These are phyloP conservation scores for Thermomucor indicae-seudaticae DNA, from an alignment of 371 early-diverging fungal species.

Conservation along the genomic window DNA sequence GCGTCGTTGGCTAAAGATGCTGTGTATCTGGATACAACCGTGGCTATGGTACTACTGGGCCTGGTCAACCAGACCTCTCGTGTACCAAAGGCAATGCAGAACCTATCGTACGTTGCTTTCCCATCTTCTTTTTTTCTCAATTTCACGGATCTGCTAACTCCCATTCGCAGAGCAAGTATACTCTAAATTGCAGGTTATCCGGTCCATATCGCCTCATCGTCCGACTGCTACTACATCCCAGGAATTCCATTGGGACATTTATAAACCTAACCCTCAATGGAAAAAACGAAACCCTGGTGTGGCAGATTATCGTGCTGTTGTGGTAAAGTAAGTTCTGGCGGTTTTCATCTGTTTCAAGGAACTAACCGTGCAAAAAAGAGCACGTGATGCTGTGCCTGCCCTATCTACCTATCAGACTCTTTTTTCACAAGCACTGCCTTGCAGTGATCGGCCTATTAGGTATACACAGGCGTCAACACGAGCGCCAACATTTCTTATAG, in stretches of 20 bases:
- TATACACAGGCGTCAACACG: not conserved
- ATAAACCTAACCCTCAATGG: constrained; percentile 45
- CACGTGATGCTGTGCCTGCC: not conserved
- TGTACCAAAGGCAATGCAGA: too few relatives aligned
- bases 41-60: too few relatives aligned
- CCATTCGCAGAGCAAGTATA: not conserved
- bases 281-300: constrained; percentile 47
- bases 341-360: not conserved
- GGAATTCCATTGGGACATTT: constrained; percentile 47
- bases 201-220: too few relatives aligned
- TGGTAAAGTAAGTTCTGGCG: constrained; percentile 18
- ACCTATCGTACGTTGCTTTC: not conserved
- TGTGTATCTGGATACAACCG: too few relatives aligned
- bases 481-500: constrained; percentile 20
- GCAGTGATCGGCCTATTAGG: too few relatives aligned
- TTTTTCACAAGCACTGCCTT: too few relatives aligned
- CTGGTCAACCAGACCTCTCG: too few relatives aligned
- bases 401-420: not conserved
- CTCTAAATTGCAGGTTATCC: not conserved
- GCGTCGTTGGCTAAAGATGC: too few relatives aligned
- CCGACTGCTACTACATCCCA: not conserved
- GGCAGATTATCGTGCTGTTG: constrained; percentile 39
- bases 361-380: not conserved
- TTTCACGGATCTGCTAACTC: too few relatives aligned
- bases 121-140: too few relatives aligned